Evolutionary conservation across 768 basidiomycete genomes (phyloP), one percentile per base, ranked within the genome.

Genomic region (Leccinellum rugosiceps): DNA sequence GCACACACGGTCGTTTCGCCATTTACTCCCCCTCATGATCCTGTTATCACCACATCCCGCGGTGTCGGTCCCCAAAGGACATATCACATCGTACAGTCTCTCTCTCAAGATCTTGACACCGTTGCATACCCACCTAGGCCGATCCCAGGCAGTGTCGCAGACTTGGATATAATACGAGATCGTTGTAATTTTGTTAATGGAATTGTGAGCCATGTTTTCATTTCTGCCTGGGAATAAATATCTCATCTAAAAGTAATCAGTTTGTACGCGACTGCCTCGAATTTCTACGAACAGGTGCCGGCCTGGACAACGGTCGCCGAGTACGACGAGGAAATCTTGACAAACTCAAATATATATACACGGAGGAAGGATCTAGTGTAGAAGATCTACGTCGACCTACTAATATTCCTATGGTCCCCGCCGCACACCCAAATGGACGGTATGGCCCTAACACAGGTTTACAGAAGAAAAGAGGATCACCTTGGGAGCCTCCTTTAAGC

Each of bases 191-290:
- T 94, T 68, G 80, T 83, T 31, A 75, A 80, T 60, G 78, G 79
- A 64, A 89, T 89, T 81, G 90, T 88, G 54, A 43, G 72, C n/a
- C 21, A 6, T 17, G 11, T 23, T 53, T 53, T 30, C 19, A 6
- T 15, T 10, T 21, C 26, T 13, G 7, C 47, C 56, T 41, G 28
- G 21, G 44, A 13, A 14, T 34, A 45, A 15, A 46, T 15, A 56
- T 46, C 26, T 49, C 54, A 56, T 46, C 28, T 48, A 55, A 56
- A 17, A 14, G 19, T 50, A 31, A 32, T 28, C 19, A 95, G 89
- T 94, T 92, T 71, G 95, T 97, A n/a, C 88, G 95, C 10, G 94
- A 97, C 67, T 98, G 95, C 65, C 75, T 97, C 34, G 94, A 97
- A 68, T 87, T 94, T 61, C 80, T 98, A 13, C 85, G 94, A 6